Evolutionary conservation across 257 asterid species (phyloP).

Genomic region (Nicotiana tomentosiformis): DNA sequence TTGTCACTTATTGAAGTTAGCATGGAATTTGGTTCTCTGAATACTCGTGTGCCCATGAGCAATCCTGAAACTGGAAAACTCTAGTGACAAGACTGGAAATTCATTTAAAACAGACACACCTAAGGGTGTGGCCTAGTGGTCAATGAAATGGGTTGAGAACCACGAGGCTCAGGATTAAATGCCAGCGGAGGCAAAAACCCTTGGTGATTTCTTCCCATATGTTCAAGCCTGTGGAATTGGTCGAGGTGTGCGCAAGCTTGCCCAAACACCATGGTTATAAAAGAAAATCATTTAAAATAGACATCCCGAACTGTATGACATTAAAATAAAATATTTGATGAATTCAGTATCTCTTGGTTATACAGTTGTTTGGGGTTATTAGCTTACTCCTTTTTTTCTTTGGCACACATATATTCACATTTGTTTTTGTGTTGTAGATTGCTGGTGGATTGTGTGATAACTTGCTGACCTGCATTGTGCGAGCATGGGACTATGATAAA

Average conservation of each 20-base stretch:
- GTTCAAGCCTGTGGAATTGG: too few species aligned
- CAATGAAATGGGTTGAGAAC: too few species aligned
- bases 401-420: not conserved
- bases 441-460: conserved; percentile 91
- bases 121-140: too few species aligned
- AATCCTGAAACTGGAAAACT: not conserved
- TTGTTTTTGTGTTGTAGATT: conserved; percentile 30
- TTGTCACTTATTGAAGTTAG: not conserved
- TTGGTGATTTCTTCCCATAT: too few species aligned
- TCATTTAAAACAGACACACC: not conserved
- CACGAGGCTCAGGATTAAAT: too few species aligned
- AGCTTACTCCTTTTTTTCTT: not conserved
- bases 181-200: too few species aligned
- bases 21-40: not conserved
- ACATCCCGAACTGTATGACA: not conserved
- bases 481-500: conserved; percentile 87
- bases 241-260: not conserved
- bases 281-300: not conserved
- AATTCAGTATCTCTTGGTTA: not conserved
- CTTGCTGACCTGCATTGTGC: conserved; percentile 78
- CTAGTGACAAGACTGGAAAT: not conserved
- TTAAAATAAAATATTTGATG: not conserved
- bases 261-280: too few species aligned
- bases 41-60: not conserved
- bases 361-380: not conserved